Evolutionary conservation across 2,329 filamentous ascomycete genomes (phyloP).

Genomic region (Periconia digitata): DNA sequence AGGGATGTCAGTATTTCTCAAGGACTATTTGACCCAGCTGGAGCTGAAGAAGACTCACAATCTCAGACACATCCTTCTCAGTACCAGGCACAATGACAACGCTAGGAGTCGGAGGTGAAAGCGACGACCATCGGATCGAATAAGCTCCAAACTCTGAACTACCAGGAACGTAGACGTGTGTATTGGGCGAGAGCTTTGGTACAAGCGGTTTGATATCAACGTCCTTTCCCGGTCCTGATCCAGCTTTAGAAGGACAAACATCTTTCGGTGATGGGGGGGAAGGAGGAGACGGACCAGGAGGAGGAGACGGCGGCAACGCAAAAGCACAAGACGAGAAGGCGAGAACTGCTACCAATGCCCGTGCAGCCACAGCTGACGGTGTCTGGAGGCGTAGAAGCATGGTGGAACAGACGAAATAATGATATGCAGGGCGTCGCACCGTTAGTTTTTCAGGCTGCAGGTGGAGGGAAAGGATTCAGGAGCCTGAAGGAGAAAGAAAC

Average conservation of each 20-base stretch:
- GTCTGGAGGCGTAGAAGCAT: constrained; percentile 16
- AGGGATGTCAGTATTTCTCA: neutral
- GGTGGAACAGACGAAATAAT: too few relatives aligned
- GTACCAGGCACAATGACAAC: constrained; percentile 20
- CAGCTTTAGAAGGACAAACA: constrained; percentile 10
- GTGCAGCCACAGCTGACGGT: constrained; percentile 9
- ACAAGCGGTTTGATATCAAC: constrained; percentile 19
- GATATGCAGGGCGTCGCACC: too few relatives aligned
- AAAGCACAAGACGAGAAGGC: constrained; percentile 10
- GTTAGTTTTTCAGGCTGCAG: too few relatives aligned
- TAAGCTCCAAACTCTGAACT: constrained; percentile 14
- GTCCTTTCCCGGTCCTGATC: constrained; percentile 14
- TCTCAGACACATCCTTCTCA: constrained; percentile 22
- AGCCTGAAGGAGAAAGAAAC: too few relatives aligned
- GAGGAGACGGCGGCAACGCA: too few relatives aligned
- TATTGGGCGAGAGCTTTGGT: constrained; percentile 14
- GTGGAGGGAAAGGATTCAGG: too few relatives aligned
- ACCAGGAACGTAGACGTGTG: constrained; percentile 20
- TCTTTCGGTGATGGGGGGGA: constrained; percentile 8
- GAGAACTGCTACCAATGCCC: constrained; percentile 10
- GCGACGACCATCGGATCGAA: constrained; percentile 21
- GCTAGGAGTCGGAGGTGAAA: constrained; percentile 20
- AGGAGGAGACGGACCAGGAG: too few relatives aligned
- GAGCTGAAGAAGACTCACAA: constrained; percentile 13
- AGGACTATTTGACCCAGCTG: neutral